A percentile compares a stretch with the other conserved stretches of the same genome.
Evolutionary conservation across 371 early-diverging fungal species (phyloP).

Genomic region (Syncephalastrum monosporum): DNA sequence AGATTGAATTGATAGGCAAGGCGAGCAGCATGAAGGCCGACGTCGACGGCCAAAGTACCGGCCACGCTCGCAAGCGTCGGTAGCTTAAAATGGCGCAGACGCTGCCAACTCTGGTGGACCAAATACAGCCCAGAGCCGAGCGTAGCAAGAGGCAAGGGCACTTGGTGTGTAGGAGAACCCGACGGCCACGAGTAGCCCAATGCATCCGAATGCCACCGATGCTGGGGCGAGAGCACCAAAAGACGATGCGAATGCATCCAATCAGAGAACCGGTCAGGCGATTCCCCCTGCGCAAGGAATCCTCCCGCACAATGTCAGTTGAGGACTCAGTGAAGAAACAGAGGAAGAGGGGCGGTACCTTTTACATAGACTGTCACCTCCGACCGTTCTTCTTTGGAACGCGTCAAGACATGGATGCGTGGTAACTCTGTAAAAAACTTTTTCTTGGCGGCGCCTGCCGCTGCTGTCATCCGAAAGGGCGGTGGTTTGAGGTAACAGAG

Average conservation of each 20-base stretch:
- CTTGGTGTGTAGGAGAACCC: conserved; percentile 27
- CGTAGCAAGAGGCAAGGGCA: conserved; percentile 44
- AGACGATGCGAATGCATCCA: conserved; percentile 52
- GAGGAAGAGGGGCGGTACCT: conserved; percentile 12
- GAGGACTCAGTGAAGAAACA: background rate
- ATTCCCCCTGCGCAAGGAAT: conserved; percentile 33
- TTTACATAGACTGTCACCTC: conserved; percentile 51
- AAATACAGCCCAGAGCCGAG: conserved; percentile 40
- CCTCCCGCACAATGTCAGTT: conserved; percentile 10
- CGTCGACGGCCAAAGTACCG: conserved; percentile 38
- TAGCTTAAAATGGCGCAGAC: conserved; percentile 28
- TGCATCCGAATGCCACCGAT: conserved; percentile 43
- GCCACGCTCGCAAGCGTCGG: conserved; percentile 42
- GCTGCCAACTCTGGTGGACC: conserved; percentile 26
- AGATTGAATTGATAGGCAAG: conserved; percentile 40
- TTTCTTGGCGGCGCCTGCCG: conserved; percentile 5
- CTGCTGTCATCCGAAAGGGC: conserved; percentile 5
- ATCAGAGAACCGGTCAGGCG: conserved; percentile 46
- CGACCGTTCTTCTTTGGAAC: conserved; percentile 26
- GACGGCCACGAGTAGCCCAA: conserved; percentile 55
- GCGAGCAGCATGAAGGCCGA: conserved; percentile 39
- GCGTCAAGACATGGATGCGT: conserved; percentile 35
- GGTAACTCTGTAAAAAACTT: conserved; percentile 44
- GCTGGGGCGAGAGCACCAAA: conserved; percentile 36
- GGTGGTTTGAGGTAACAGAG: background rate